Base-by-base conservation (phyloP, 2,329 filamentous ascomycete species). In the Phaeosphaeriaceae sp. region DNA sequence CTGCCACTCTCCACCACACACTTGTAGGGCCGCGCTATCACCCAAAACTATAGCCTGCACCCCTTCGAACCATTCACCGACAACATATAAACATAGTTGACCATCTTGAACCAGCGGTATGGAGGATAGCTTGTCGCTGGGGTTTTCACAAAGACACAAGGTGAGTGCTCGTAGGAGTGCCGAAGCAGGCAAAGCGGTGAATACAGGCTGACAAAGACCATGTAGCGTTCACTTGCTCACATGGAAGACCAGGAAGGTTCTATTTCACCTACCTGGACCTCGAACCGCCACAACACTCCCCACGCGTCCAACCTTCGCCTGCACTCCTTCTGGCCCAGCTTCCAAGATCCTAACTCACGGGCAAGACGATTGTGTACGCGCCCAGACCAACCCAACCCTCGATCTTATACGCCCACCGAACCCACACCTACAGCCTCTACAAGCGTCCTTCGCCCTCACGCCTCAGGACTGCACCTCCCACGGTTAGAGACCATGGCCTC, bases 91-190 rank as follows among this genome's bases (percentile, higher is more conserved):
- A 28, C 30, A 45, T 34, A 23, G 28, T 21, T 26, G 23, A 11
- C 37, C 32, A 36, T 39, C 32, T n/a, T n/a, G 30, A 45, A 37
- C 41, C 39, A 44, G 50, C 55, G 66, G 64, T 54, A 71, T 68
- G 64, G 69, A 69, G 34, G 56, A 50, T 51, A 58, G 62, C 37
- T 43, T 67, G 50, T 58, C 57, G 32, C 68, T 66, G 51, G 66
- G 66, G 48, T 71, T 63, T 48, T 57, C 60, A 56, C 66, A 66
- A 50, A 61, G 66, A 64, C 60, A 67, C 32, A 73, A 73, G 68
- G 68, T 71, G 45, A 57, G 67, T 61, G 43, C 49, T 49, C 29
- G 21, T 21, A 26, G 34, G 34, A 42, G 48, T 32, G 23, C 35
- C 26, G 18, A 43, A 42, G 32, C 42, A 42, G 47, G 42, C 45